Evolutionary conservation across 2,329 filamentous ascomycete genomes (phyloP).

Genomic region (Dothidotthia symphoricarpi): DNA sequence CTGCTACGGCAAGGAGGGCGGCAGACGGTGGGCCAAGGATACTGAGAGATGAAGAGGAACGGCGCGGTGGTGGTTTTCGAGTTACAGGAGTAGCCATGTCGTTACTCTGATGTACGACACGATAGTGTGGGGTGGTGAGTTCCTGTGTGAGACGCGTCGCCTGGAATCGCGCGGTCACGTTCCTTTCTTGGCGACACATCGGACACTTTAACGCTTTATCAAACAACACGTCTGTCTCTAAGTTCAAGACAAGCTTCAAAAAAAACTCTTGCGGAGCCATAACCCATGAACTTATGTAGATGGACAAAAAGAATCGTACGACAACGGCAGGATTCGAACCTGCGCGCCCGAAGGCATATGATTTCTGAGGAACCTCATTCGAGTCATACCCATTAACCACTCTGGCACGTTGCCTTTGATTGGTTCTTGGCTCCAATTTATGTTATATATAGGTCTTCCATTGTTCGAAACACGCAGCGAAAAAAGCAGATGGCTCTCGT

Average conservation of each 20-base stretch:
- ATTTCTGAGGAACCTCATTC: constrained; percentile 23
- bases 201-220: too few relatives aligned
- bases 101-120: not conserved
- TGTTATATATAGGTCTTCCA: not conserved
- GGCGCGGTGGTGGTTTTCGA: not conserved
- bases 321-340: constrained; percentile 21
- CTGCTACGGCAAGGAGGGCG: constrained; percentile 25
- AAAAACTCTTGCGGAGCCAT: too few relatives aligned
- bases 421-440: not conserved
- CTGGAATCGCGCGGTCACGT: constrained; percentile 11
- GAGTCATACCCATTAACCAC: constrained; percentile 29
- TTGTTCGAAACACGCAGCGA: not conserved
- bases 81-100: not conserved
- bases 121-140: not conserved
- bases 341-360: constrained; percentile 30
- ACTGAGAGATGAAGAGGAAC: not conserved
- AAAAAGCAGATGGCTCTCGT: too few relatives aligned
- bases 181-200: not conserved
- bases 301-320: constrained; percentile 9
- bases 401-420: constrained; percentile 13
- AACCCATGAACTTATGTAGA: too few relatives aligned
- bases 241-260: too few relatives aligned
- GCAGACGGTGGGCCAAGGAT: constrained; percentile 3
- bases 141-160: not conserved
- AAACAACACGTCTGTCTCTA: too few relatives aligned